Percentiles rank a stretch among this genome's conserved stretches.
These are phyloP conservation scores for Suillus occidentalis DNA, from an alignment of 768 basidiomycete species.

Conservation along the genomic window DNA sequence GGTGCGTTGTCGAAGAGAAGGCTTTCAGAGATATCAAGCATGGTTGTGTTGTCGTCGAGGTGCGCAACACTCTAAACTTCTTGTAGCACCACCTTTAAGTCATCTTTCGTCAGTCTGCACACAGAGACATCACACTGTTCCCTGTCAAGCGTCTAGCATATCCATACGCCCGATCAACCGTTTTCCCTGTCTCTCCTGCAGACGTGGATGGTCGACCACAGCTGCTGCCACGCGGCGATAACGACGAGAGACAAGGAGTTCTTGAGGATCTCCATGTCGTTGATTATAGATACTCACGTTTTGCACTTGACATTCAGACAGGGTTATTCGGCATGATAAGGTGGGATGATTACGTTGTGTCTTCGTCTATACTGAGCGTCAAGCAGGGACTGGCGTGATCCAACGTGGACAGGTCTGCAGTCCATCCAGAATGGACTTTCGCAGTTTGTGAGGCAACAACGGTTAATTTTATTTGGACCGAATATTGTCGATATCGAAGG, in stretches of 20 bases:
- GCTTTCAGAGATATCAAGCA: slow-evolving; percentile 70
- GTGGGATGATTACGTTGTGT: slow-evolving; percentile 40
- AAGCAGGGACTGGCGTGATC: slow-evolving; percentile 87
- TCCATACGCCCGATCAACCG: slow-evolving; percentile 76
- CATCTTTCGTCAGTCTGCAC: slow-evolving; percentile 59
- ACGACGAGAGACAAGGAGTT: slow-evolving; percentile 33
- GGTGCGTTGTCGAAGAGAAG: slow-evolving; percentile 79
- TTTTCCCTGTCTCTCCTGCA: slow-evolving; percentile 54
- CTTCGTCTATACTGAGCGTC: slow-evolving; percentile 8
- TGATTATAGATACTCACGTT: slow-evolving; percentile 92
- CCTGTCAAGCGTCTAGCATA: slow-evolving; percentile 68
- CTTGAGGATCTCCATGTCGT: slow-evolving; percentile 63
- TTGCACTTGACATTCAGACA: slow-evolving; percentile 80
- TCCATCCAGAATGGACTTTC: slow-evolving; percentile 67
- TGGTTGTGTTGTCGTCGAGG: slow-evolving; percentile 90
- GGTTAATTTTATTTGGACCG: slow-evolving; percentile 72
- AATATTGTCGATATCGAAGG: slow-evolving; percentile 91
- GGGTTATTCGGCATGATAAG: slow-evolving; percentile 82
- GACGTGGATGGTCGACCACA: slow-evolving; percentile 29
- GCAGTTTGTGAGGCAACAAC: slow-evolving; percentile 55
- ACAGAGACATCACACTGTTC: slow-evolving; percentile 79
- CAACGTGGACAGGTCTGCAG: slow-evolving; percentile 61
- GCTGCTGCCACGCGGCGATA: slow-evolving; percentile 29
- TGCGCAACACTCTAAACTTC: slow-evolving; percentile 37
- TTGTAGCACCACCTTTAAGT: neutral